Evolutionary conservation across 2,329 filamentous ascomycete species (phyloP).

Genomic region (Rosellinia necatrix): DNA sequence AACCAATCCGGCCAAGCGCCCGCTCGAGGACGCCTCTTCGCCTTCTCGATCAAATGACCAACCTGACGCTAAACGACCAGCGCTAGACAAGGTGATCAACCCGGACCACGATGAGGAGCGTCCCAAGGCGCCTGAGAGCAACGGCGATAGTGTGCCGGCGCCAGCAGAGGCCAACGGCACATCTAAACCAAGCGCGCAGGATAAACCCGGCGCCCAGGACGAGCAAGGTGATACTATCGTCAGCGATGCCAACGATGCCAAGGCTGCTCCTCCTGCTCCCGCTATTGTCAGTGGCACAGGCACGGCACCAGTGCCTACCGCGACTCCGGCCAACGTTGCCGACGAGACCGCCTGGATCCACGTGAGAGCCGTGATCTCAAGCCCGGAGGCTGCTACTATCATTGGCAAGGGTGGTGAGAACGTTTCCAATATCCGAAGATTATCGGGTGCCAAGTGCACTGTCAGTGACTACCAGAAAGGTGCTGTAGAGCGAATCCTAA

Average conservation of each 20-base stretch:
- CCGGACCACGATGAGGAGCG: constrained; percentile 55
- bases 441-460: constrained; percentile 97
- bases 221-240: constrained; percentile 72
- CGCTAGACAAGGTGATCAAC: constrained; percentile 88
- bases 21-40: constrained; percentile 94
- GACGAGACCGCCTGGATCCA: constrained; percentile 98
- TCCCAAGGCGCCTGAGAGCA: constrained; percentile 45
- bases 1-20: constrained; percentile 82
- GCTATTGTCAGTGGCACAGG: constrained; percentile 43
- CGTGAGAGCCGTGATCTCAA: constrained; percentile 94
- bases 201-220: constrained; percentile 58
- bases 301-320: constrained; percentile 42
- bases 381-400: constrained; percentile 93
- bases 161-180: constrained; percentile 53
- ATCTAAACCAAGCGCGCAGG: constrained; percentile 50
- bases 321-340: constrained; percentile 60
- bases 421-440: constrained; percentile 91
- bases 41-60: constrained; percentile 90
- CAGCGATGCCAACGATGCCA: constrained; percentile 64
- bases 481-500: constrained; percentile 95
- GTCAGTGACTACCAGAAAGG: constrained; percentile 98
- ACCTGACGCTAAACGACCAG: constrained; percentile 94
- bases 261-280: constrained; percentile 49
- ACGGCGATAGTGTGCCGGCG: constrained; percentile 44
- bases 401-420: constrained; percentile 99